phyloP scores from a whole-genome alignment of 768 basidiomycete species.

The Pleurotus citrinopileatus region DNA sequence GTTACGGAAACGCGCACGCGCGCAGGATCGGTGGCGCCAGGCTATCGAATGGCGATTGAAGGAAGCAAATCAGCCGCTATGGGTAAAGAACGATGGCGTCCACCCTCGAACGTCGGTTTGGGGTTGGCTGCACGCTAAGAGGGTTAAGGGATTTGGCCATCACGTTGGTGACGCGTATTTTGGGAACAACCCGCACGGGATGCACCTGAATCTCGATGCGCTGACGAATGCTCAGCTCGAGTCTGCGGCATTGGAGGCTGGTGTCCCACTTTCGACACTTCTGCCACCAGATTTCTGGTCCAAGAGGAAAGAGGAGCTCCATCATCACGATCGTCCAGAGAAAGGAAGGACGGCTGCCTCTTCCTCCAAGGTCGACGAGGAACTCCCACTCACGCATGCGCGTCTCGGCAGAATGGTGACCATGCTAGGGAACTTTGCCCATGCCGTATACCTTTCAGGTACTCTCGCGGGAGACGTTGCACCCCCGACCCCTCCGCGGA shows the following conservation, averaged over 20 bases:
- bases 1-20: constrained; percentile 38
- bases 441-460: constrained; percentile 33
- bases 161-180: constrained; percentile 14
- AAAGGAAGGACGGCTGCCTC: constrained; percentile 6
- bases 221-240: constrained; percentile 54
- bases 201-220: constrained; percentile 63
- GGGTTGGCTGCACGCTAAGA: background rate
- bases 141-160: constrained; percentile 8
- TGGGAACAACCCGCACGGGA: constrained; percentile 36
- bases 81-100: constrained; percentile 40
- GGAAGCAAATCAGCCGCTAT: constrained; percentile 44
- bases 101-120: background rate
- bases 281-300: constrained; percentile 36
- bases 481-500: background rate
- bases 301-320: constrained; percentile 10
- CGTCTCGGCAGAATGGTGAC: constrained; percentile 56
- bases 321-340: background rate
- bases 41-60: constrained; percentile 66
- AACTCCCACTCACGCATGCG: constrained; percentile 47
- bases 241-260: constrained; percentile 65
- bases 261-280: constrained; percentile 52
- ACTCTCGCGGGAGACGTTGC: constrained; percentile 12
- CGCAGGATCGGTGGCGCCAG: constrained; percentile 52
- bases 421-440: constrained; percentile 49
- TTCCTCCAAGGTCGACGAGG: constrained; percentile 8